A percentile compares a stretch with the other conserved stretches of the same genome.
These are phyloP conservation scores for Pochonia chlamydosporia DNA, from an alignment of 2,329 filamentous ascomycete genomes.

Conservation along the genomic window DNA sequence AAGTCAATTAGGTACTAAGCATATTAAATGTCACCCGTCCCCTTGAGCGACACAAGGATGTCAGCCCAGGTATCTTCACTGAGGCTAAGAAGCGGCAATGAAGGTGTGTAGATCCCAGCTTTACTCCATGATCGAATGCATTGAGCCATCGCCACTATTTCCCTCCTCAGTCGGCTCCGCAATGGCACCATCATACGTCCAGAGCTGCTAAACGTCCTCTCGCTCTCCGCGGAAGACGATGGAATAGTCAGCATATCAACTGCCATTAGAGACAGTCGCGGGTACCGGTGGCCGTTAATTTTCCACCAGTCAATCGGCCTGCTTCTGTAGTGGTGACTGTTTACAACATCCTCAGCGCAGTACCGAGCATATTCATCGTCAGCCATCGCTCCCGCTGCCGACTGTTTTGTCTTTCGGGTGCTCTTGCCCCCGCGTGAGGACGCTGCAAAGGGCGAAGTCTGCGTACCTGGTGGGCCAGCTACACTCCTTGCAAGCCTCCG, in stretches of 20 bases:
- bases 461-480: not conserved
- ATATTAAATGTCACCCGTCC: not conserved
- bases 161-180: slow-evolving; percentile 6
- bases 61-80: slow-evolving; percentile 6
- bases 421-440: not conserved
- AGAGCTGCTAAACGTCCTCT: slow-evolving; percentile 7
- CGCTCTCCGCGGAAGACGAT: slow-evolving; percentile 8
- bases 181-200: slow-evolving; percentile 7
- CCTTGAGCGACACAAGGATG: slow-evolving; percentile 2
- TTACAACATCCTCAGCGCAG: slow-evolving; percentile 6
- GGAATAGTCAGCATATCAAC: slow-evolving; percentile 10
- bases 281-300: slow-evolving; percentile 6
- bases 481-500: slow-evolving; percentile 1
- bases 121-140: slow-evolving; percentile 8
- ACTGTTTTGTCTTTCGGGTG: slow-evolving; percentile 1
- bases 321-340: slow-evolving; percentile 5
- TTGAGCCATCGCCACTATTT: slow-evolving; percentile 7
- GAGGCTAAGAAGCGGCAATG: slow-evolving; percentile 1
- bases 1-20: not conserved
- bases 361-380: slow-evolving; percentile 5
- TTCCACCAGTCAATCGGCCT: slow-evolving; percentile 7
- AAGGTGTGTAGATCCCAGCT: slow-evolving; percentile 7
- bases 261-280: slow-evolving; percentile 7
- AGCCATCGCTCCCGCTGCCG: not conserved
- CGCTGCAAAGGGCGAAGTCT: slow-evolving; percentile 1